A percentile compares a stretch with the other conserved stretches of the same genome.
phyloP scores from a whole-genome alignment of 768 basidiomycete species.

The Lactarius tabidus region DNA sequence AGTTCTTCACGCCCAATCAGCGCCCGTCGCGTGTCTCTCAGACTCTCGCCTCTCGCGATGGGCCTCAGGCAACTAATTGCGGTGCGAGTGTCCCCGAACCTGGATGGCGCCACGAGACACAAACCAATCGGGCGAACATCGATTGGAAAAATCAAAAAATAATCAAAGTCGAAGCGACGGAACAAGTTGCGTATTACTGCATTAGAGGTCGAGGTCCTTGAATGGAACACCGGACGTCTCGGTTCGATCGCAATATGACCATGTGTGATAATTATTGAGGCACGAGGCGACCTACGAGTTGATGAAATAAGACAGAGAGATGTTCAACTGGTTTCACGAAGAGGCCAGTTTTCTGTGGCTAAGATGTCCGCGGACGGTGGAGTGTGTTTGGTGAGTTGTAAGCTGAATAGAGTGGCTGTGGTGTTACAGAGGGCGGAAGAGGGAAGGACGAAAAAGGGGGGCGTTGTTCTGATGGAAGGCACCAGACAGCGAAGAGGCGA shows the following conservation, averaged over 20 bases:
- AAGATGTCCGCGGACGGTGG: background rate
- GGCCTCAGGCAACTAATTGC: background rate
- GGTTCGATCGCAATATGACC: background rate
- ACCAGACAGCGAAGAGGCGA: background rate
- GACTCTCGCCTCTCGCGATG: background rate
- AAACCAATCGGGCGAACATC: background rate
- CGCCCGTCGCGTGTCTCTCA: background rate
- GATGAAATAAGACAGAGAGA: background rate
- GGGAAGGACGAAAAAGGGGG: slow-evolving; percentile 7
- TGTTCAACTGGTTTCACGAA: background rate
- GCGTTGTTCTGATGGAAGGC: slow-evolving; percentile 21
- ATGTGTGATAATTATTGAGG: background rate
- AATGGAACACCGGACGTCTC: background rate
- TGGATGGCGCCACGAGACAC: background rate
- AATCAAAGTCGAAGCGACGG: background rate
- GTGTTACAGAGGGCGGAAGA: background rate
- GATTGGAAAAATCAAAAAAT: background rate
- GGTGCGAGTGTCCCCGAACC: background rate
- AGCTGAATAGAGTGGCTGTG: background rate
- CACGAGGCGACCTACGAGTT: background rate
- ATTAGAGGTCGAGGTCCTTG: background rate
- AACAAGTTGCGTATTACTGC: background rate
- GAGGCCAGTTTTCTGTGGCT: background rate
- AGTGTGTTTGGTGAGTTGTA: background rate
- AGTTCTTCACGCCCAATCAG: background rate